Conservation (phyloP, 1,284 basidiomycete genomes). For the Abortiporus biennis region DNA sequence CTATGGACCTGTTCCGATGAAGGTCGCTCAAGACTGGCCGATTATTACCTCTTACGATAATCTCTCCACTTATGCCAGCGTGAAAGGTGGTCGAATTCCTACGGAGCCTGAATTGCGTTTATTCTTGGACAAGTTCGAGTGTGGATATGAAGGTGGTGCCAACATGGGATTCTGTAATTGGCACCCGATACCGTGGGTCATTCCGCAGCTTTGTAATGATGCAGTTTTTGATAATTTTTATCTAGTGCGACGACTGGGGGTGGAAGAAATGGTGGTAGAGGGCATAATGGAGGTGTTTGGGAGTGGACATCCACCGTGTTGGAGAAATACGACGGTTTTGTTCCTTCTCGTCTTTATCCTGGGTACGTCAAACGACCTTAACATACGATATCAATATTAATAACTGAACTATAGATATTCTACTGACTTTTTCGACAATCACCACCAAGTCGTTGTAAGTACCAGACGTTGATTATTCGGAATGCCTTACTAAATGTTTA, state of each 20-base stretch:
- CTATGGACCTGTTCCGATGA: conserved; percentile 80
- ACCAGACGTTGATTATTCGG: conserved; percentile 1
- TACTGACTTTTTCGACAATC: conserved; percentile 84
- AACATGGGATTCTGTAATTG: conserved; percentile 91
- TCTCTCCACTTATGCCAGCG: conserved; percentile 73
- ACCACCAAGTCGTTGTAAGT: conserved; percentile 80
- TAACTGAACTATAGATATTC: conserved; percentile 55
- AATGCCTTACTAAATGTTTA: conserved; percentile 4
- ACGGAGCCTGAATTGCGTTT: conserved; percentile 84
- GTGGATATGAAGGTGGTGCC: conserved; percentile 65
- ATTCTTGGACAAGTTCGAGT: conserved; percentile 68
- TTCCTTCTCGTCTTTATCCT: conserved; percentile 74
- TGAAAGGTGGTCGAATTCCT: conserved; percentile 87
- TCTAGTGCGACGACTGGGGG: conserved; percentile 59
- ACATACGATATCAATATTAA: neutral
- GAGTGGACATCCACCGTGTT: conserved; percentile 92
- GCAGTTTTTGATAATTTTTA: neutral
- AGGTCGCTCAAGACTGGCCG: conserved; percentile 81
- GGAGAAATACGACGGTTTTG: conserved; percentile 70
- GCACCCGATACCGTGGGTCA: conserved; percentile 84
- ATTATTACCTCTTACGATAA: conserved; percentile 78
- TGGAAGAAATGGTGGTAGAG: conserved; percentile 40
- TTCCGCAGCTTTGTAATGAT: neutral
- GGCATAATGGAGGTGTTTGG: conserved; percentile 96
- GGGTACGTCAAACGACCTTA: conserved; percentile 45